Evolutionary conservation across 2,329 filamentous ascomycete species (phyloP).

Genomic region (Dothistroma septosporum): DNA sequence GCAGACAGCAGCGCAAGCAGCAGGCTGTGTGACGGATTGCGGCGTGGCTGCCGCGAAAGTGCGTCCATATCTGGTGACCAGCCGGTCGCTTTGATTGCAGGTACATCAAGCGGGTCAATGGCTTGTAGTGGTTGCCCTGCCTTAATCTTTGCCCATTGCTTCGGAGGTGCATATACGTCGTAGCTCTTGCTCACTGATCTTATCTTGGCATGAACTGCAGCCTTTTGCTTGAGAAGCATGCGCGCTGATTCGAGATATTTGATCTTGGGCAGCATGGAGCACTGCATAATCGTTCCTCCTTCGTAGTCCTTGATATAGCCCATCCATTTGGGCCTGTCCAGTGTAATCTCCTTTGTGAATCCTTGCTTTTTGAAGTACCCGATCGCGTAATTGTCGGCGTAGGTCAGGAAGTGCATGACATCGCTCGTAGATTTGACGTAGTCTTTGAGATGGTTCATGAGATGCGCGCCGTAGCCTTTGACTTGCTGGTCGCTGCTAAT

Average conservation of each 20-base stretch:
- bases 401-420: slow-evolving; percentile 98
- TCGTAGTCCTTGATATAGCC: slow-evolving; percentile 99
- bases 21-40: slow-evolving; percentile 94
- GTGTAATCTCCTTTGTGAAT: slow-evolving; percentile 96
- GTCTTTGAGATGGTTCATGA: slow-evolving; percentile 97
- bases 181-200: slow-evolving; percentile 85
- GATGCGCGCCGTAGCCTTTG: slow-evolving; percentile 94
- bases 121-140: slow-evolving; percentile 52
- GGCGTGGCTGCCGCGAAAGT: slow-evolving; percentile 85
- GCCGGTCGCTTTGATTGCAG: slow-evolving; percentile 82
- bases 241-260: slow-evolving; percentile 89
- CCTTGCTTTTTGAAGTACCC: slow-evolving; percentile 99
- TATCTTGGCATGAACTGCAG: slow-evolving; percentile 91
- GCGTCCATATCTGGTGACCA: slow-evolving; percentile 99
- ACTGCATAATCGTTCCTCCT: slow-evolving; percentile 98
- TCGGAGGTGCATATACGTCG: slow-evolving; percentile 77
- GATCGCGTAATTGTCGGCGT: slow-evolving; percentile 97
- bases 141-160: slow-evolving; percentile 67
- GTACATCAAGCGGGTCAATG: slow-evolving; percentile 82
- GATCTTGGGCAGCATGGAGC: slow-evolving; percentile 90
- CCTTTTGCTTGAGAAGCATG: slow-evolving; percentile 96
- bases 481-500: slow-evolving; percentile 98
- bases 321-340: slow-evolving; percentile 92
- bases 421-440: slow-evolving; percentile 96
- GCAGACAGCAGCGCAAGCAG: slow-evolving; percentile 90